These are phyloP conservation scores for Zygosaccharomyces kombuchaensis DNA, from an alignment of 805 yeast species.

Conservation along the genomic window DNA sequence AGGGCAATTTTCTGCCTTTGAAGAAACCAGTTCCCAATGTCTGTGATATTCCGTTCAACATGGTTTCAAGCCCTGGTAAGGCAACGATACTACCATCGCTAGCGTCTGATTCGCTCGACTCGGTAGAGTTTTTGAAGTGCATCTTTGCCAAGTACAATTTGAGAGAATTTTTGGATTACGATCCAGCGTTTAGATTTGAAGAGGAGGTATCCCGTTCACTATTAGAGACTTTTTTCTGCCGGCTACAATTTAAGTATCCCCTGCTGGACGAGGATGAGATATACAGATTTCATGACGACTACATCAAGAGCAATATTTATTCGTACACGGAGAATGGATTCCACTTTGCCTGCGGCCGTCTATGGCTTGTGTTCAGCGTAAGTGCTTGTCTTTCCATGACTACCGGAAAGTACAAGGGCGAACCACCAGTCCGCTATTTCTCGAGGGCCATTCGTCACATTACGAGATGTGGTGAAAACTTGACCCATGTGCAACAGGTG, in stretches of 20 bases:
- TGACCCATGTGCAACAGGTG: constrained; percentile 43
- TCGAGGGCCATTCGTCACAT: constrained; percentile 57
- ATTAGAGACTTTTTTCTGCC: constrained; percentile 51
- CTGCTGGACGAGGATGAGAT: constrained; percentile 50
- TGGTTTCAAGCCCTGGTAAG: background rate
- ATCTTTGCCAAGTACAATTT: constrained; percentile 46
- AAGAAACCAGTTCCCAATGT: background rate
- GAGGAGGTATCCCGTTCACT: constrained; percentile 46
- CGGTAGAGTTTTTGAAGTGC: constrained; percentile 39
- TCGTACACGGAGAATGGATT: constrained; percentile 36
- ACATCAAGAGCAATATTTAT: constrained; percentile 41
- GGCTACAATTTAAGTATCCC: constrained; percentile 55
- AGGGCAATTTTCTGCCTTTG: constrained; percentile 3
- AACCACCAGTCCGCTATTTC: constrained; percentile 52
- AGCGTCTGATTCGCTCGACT: constrained; percentile 34
- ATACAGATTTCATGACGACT: constrained; percentile 46
- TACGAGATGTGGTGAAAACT: constrained; percentile 40
- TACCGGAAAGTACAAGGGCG: constrained; percentile 52
- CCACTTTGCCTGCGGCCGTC: constrained; percentile 51
- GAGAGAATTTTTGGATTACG: constrained; percentile 41
- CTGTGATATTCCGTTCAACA: background rate
- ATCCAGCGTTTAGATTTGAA: constrained; percentile 52
- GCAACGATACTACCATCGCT: constrained; percentile 17
- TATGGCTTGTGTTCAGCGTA: constrained; percentile 52
- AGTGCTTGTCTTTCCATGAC: constrained; percentile 50